phyloP scores from a whole-genome alignment of 352 stramenopile species.

The Plasmopara halstedii region DNA sequence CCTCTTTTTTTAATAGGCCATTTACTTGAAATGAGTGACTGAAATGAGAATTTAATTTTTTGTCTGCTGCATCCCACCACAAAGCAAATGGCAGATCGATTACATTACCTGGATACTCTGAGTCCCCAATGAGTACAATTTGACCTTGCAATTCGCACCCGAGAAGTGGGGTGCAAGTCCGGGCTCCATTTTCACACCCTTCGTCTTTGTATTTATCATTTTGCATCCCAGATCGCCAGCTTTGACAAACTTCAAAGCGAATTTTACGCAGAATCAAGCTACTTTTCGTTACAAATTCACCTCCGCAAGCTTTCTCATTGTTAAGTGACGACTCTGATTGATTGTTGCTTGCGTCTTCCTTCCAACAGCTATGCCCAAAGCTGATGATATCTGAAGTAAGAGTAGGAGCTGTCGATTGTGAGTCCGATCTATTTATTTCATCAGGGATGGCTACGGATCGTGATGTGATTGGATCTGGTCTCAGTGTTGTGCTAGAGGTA shows the following conservation, averaged over 20 bases:
- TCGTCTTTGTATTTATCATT: background rate
- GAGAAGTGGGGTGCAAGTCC: conserved; percentile 8
- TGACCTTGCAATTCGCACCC: conserved; percentile 42
- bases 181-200: background rate
- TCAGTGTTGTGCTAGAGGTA: background rate
- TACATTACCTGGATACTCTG: background rate
- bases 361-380: background rate
- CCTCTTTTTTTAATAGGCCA: background rate
- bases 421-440: background rate
- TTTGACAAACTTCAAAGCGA: conserved; percentile 23
- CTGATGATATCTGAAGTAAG: background rate
- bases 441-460: background rate
- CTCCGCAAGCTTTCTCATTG: background rate
- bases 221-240: conserved; percentile 8
- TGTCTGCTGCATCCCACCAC: conserved; percentile 45
- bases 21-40: conserved; percentile 16
- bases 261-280: conserved; percentile 10
- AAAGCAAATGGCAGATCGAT: conserved; percentile 32
- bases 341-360: background rate
- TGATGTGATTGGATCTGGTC: background rate
- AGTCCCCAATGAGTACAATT: conserved; percentile 8
- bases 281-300: background rate
- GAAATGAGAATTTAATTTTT: conserved; percentile 39
- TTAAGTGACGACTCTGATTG: background rate
- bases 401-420: background rate